phyloP scores from a whole-genome alignment of 495 filamentous ascomycete species.

The Xylaria curta region DNA sequence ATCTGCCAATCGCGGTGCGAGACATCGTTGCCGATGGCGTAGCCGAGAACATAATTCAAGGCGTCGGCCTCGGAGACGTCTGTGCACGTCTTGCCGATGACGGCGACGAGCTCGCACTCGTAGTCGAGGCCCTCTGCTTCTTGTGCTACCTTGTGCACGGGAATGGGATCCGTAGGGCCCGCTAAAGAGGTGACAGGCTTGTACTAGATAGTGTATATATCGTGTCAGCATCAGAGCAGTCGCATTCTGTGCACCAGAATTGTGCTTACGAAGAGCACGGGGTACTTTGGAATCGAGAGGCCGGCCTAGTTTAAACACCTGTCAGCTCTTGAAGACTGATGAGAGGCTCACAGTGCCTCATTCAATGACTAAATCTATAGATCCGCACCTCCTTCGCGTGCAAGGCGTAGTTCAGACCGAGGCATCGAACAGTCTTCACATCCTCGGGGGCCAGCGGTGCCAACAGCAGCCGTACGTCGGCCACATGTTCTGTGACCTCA shows the following conservation, averaged over 20 bases:
- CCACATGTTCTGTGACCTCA: slow-evolving; percentile 70
- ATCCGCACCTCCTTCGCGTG: slow-evolving; percentile 72
- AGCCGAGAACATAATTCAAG: slow-evolving; percentile 78
- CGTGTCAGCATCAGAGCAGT: too few species aligned
- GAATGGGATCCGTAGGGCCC: slow-evolving; percentile 74
- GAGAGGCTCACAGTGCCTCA: slow-evolving; percentile 7
- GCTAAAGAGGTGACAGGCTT: slow-evolving; percentile 77
- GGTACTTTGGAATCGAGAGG: slow-evolving; percentile 76
- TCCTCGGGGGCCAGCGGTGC: slow-evolving; percentile 72
- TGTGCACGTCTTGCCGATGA: slow-evolving; percentile 75
- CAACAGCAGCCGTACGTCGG: slow-evolving; percentile 70
- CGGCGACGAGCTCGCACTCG: slow-evolving; percentile 80
- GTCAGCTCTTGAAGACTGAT: not conserved
- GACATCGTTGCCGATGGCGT: slow-evolving; percentile 82
- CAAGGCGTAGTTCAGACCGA: slow-evolving; percentile 82
- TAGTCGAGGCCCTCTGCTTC: slow-evolving; percentile 70
- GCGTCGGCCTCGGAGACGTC: slow-evolving; percentile 72
- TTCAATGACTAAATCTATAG: not conserved
- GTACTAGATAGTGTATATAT: slow-evolving; percentile 53
- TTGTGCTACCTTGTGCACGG: slow-evolving; percentile 52
- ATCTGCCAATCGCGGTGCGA: slow-evolving; percentile 87
- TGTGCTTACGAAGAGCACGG: slow-evolving; percentile 72
- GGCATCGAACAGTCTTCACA: slow-evolving; percentile 75
- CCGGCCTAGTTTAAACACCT: slow-evolving; percentile 57
- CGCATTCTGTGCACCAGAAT: not conserved